Conservation (phyloP, 768 basidiomycete genomes). For the Russula earlei region DNA sequence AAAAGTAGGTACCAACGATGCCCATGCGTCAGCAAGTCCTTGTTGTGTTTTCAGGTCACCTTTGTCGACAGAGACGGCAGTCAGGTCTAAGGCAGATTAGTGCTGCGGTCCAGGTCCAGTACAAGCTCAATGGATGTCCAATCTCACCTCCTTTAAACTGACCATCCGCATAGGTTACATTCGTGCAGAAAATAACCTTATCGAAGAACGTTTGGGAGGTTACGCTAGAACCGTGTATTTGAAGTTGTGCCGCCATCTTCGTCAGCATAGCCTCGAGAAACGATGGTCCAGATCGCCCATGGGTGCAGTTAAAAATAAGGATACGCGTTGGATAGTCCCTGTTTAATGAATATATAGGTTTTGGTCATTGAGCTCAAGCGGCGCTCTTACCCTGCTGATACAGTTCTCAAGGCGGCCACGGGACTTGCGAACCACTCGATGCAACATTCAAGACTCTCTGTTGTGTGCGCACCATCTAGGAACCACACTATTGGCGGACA, state of each 20-base stretch:
- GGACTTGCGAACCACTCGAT: conserved; percentile 79
- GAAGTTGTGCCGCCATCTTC: conserved; percentile 40
- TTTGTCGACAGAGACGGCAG: conserved; percentile 53
- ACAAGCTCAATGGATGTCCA: not conserved
- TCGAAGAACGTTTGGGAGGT: conserved; percentile 52
- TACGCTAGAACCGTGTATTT: conserved; percentile 31
- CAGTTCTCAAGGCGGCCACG: conserved; percentile 36
- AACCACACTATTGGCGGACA: conserved; percentile 62
- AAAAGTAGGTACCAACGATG: conserved; percentile 49
- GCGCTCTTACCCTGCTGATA: conserved; percentile 7
- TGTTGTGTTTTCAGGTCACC: conserved; percentile 68
- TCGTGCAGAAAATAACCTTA: conserved; percentile 89
- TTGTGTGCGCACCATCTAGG: conserved; percentile 92
- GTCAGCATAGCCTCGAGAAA: conserved; percentile 58
- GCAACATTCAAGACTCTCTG: conserved; percentile 81
- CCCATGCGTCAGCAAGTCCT: conserved; percentile 70
- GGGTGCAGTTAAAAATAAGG: conserved; percentile 92
- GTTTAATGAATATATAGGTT: not conserved
- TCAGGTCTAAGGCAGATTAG: conserved; percentile 52
- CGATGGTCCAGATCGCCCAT: conserved; percentile 67
- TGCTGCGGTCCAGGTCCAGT: not conserved
- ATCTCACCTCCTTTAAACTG: conserved; percentile 79
- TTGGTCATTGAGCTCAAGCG: not conserved
- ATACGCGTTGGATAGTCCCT: conserved; percentile 37
- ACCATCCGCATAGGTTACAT: conserved; percentile 89